Evolutionary conservation across 1,284 basidiomycete genomes (phyloP), one percentile per base, ranked within the genome.

Genomic region (Ustilago cynodontis): DNA sequence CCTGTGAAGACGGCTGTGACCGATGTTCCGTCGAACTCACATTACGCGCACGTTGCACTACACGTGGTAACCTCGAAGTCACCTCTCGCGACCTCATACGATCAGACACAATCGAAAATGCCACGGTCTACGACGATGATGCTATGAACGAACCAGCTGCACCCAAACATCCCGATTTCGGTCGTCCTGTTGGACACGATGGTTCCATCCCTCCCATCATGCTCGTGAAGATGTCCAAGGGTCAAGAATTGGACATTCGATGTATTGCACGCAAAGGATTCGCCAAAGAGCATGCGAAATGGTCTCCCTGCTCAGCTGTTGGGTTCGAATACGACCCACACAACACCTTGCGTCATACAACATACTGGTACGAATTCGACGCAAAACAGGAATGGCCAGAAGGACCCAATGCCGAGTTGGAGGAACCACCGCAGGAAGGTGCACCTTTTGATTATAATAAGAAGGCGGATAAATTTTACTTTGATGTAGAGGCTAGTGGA

Each of bases 271-370:
- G 95, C 87, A 98, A 98, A 94, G 96, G 96, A 29, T 93, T 98
- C 71, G 95, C 95, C 9, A 98, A 99, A 88, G 95, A 98, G 85
- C 97, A 99, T 85, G 95, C 97, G 8, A 99, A 99, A 88, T 99
- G 96, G 95, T 97, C 94, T 0, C 96, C 97, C 14, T 93, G 95
- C 65, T 93, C 94, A 1, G 95, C 97, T 1, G 92, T 99, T 22
- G 91, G 92, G 2, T 99, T 97, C 81, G 97, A 99, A 87, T 99
- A 99, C 83, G 97, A 99, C 87, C 97, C 97, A 14, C 90, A 98
- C 88, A 99, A 99, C 88, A 94, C 94, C 86, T 89, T 99, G 33
- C 91, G 94, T 65, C 97, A 99, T 87, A 99, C 97, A 2, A 91
- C 93, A 3, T 92, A 97, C 86, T 99, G 97, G 97, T 95, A 90